Conservation (phyloP, 768 basidiomycete genomes). For the Tephrocybe sp. region DNA sequence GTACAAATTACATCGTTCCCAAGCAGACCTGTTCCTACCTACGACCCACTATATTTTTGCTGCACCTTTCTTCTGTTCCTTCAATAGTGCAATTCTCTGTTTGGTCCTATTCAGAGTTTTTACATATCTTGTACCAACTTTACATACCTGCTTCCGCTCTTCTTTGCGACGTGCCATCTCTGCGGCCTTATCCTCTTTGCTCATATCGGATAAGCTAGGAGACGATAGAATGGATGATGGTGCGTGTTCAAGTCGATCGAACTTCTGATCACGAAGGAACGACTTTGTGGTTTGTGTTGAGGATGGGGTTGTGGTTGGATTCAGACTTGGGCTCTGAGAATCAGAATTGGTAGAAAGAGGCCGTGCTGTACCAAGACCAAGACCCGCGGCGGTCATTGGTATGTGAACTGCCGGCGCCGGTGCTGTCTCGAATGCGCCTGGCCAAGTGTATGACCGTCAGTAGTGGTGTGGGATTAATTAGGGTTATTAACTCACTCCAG, state of each 20-base stretch:
- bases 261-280: constrained; percentile 29
- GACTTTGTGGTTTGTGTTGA: constrained; percentile 17
- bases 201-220: constrained; percentile 47
- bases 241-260: too few relatives aligned
- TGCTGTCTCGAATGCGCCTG: constrained; percentile 78
- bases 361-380: neutral
- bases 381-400: neutral
- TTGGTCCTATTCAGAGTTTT: too few relatives aligned
- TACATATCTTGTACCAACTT: too few relatives aligned
- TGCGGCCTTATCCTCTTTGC: constrained; percentile 91
- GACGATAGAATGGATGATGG: constrained; percentile 19
- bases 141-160: constrained; percentile 80
- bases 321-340: neutral
- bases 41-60: constrained; percentile 21
- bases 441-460: too few relatives aligned
- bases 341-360: too few relatives aligned
- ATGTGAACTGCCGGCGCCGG: too few relatives aligned
- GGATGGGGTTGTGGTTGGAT: constrained; percentile 23
- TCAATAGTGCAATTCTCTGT: constrained; percentile 76
- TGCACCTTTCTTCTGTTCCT: constrained; percentile 73
- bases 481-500: constrained; percentile 69
- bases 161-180: constrained; percentile 92
- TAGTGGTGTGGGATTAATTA: too few relatives aligned
- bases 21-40: too few relatives aligned
- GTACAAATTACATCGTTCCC: too few relatives aligned